A percentile compares a stretch with the other conserved stretches of the same genome.
These are phyloP conservation scores for Cucurbita maxima DNA, from an alignment of 306 rosid genomes.

Conservation along the genomic window DNA sequence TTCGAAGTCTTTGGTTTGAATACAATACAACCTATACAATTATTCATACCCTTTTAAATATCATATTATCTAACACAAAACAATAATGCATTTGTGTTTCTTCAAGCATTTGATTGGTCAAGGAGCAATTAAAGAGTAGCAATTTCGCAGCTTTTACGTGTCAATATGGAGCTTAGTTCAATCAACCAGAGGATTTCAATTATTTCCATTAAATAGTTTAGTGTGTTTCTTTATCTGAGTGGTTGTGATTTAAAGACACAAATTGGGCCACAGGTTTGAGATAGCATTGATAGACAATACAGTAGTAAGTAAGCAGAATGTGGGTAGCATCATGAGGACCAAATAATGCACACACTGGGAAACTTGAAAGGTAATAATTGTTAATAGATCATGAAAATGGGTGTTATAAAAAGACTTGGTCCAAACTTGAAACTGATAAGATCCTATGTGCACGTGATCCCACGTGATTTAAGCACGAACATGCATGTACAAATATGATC, in stretches of 20 bases:
- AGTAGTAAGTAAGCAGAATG: not conserved
- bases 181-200: not conserved
- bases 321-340: not conserved
- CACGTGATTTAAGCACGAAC: not conserved
- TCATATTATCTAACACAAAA: not conserved
- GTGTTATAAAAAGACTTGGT: not conserved
- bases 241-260: not conserved
- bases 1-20: not conserved
- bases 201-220: not conserved
- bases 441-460: conserved; percentile 1
- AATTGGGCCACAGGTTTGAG: not conserved
- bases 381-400: not conserved
- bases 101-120: not conserved
- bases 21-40: not conserved
- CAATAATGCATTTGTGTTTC: not conserved
- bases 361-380: not conserved
- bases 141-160: not conserved
- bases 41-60: not conserved
- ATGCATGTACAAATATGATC: conserved; percentile 1
- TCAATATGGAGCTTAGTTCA: not conserved
- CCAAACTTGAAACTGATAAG: not conserved
- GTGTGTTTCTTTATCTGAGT: not conserved
- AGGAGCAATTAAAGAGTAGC: not conserved
- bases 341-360: not conserved
- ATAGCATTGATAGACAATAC: not conserved